Base-by-base conservation (phyloP, 2,329 filamentous ascomycete species). In the Diatrype stigma region DNA sequence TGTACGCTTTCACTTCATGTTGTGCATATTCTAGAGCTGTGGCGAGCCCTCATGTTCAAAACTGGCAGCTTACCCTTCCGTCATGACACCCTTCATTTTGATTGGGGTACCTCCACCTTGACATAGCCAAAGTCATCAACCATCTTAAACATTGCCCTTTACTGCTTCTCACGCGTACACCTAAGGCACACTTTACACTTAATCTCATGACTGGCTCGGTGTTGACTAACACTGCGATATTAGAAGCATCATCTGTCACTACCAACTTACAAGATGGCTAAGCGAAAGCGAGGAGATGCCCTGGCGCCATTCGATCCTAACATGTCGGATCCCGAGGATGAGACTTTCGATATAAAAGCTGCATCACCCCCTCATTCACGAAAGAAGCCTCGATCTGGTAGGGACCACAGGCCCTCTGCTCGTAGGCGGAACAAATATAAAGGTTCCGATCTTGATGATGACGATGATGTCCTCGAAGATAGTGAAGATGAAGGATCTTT, bases 241-340 rank as follows among this genome's bases (percentile, higher is more conserved):
- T 17, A 44, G 40, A 19, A 44, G 7, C 12, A 28, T 11, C 19
- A 21, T 23, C 22, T 14, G 16, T 30, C 38, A 47, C 47, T 45
- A 42, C n/a, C 34, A 10, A 11, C 22, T 30, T 50, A 52, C 56
- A 69, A 58, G 28, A 76, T 76, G 74, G 64, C 69, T 51, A 84
- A 84, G 65, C 73, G 83, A 49, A 86, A 85, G 74, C 72, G 77
- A 56, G 74, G 74, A 51, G 63, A 70, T 28, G 68, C 82, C n/a
- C 21, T 44, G 21, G 40, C 21, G 56, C 74, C 75, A 49, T 86
- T 86, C 58, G 84, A 87, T 65, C 81, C 80, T 3, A 86, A 85
- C 65, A 79, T 83, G 63, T 86, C 84, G 47, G 84, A 87, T 58
- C 74, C 84, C 2, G 78, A 83, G 46, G 84, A 87, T 62, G 81